These are phyloP conservation scores for Echria macrotheca DNA, from an alignment of 495 filamentous ascomycete genomes.

Conservation along the genomic window DNA sequence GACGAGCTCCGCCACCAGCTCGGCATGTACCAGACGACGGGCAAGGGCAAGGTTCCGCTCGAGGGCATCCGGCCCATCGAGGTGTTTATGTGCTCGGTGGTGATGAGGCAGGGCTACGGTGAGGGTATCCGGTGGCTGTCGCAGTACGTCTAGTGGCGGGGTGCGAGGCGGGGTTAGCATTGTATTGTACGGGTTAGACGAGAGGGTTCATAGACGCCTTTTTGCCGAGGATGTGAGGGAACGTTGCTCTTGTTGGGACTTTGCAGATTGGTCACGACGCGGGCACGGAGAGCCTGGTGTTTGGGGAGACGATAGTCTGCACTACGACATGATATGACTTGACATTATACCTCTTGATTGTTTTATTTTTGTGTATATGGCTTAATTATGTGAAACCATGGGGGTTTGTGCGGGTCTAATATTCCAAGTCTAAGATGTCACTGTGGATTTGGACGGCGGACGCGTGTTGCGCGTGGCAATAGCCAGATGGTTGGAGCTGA, in stretches of 20 bases:
- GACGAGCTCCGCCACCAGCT: conserved; percentile 87
- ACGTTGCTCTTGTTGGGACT: no score
- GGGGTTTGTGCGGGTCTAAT: no score
- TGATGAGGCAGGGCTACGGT: conserved; percentile 91
- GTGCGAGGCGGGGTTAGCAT: not conserved
- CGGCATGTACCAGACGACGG: conserved; percentile 92
- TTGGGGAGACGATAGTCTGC: conserved; percentile 22
- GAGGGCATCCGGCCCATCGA: conserved; percentile 95
- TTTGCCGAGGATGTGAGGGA: no score
- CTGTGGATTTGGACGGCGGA: no score
- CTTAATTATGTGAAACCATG: no score
- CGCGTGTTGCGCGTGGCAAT: no score
- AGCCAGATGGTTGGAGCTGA: no score
- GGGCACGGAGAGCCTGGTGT: conserved; percentile 9
- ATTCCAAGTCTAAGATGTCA: no score
- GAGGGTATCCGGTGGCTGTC: conserved; percentile 76
- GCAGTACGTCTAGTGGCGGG: conserved; percentile 72
- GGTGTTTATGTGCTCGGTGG: conserved; percentile 98
- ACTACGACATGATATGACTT: conserved; percentile 27
- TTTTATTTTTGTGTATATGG: not conserved
- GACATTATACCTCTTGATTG: conserved; percentile 20
- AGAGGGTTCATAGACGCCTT: not conserved
- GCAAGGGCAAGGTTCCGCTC: conserved; percentile 93
- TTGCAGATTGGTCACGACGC: conserved; percentile 7
- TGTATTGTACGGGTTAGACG: conserved; percentile 7